Base-by-base conservation (phyloP, 495 filamentous ascomycete species). In the Pyrenopolyporus hunteri region DNA sequence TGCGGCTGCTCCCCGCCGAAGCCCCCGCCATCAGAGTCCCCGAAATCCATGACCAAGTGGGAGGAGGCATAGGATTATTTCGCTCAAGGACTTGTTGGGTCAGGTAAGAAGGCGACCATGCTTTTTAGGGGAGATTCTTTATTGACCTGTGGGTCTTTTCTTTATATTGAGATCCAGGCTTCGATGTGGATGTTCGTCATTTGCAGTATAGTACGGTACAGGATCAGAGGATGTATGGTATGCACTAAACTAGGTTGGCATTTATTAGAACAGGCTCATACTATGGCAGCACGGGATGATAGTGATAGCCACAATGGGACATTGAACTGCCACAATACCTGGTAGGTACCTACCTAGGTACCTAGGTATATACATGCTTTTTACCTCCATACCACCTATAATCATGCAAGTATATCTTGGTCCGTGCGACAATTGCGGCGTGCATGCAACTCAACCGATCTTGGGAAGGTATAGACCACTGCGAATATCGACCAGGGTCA, bases 21-120 rank as follows among this genome's bases (percentile, higher is more conserved):
- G 56, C 77, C 75, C 66, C 77, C 78, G 64, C 71, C 77, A 70
- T 78, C 73, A 72, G 71, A 72, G 61, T 76, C 80, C 64, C 78
- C 82, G 56, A 82, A 75, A 78, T 86, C 83, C 84, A 87, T 86
- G 4, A 70, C 70, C 70, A 64, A 54, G 55, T 65, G 26, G 42
- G 49, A 59, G 64, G 65, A 59, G 64, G 65, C 69, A 74, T 68
- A 61, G 66, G 55, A 66, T 23, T 64, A 56, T 36, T 49, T 64
- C 36, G 14, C 51, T 67, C 48, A 64, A 58, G 59, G 36, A 60
- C 19, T 64, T 43, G 47, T 68, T 9, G 48, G 9, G 58, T 44
- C 25, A 49, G 44, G 17, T 33, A 40, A 31, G 29, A 32, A 14
- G 33, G 10, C n/a, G 48, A 58, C 37, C 66, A 69, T 69, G 57